These are phyloP conservation scores for Crithidia sp. DNA, from an alignment of 208 protist species.

Conservation along the genomic window DNA sequence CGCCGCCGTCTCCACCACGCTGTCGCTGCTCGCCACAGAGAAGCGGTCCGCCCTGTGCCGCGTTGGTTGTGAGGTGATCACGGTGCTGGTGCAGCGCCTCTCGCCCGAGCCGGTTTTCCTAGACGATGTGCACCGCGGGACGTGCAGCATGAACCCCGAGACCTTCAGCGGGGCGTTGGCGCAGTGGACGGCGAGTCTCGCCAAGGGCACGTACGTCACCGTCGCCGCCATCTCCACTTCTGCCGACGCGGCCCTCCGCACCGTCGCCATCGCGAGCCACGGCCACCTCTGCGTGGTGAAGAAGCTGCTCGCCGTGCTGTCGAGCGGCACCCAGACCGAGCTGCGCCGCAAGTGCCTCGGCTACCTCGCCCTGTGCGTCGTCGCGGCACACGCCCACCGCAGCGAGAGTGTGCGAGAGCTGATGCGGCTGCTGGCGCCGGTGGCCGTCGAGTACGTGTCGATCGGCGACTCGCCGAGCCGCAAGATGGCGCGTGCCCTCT, in stretches of 20 bases:
- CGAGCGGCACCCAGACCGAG: slow-evolving; percentile 73
- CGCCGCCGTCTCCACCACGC: slow-evolving; percentile 26
- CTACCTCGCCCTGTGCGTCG: slow-evolving; percentile 77
- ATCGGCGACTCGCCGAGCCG: slow-evolving; percentile 76
- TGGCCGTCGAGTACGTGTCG: slow-evolving; percentile 54
- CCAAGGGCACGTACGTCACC: slow-evolving; percentile 81
- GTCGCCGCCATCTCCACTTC: slow-evolving; percentile 76
- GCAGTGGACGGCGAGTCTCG: slow-evolving; percentile 57
- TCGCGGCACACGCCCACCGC: slow-evolving; percentile 29
- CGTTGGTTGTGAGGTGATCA: slow-evolving; percentile 61
- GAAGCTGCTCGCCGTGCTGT: slow-evolving; percentile 50
- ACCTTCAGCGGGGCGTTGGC: slow-evolving; percentile 36
- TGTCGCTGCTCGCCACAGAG: slow-evolving; percentile 59
- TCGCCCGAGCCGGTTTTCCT: slow-evolving; percentile 39
- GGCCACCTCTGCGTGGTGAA: slow-evolving; percentile 50
- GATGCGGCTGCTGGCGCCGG: slow-evolving; percentile 17
- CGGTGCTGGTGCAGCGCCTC: slow-evolving; percentile 45
- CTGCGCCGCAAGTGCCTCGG: slow-evolving; percentile 78
- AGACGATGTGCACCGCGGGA: slow-evolving; percentile 28
- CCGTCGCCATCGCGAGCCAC: slow-evolving; percentile 59
- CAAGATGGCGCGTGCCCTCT: slow-evolving; percentile 82
- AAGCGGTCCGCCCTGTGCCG: slow-evolving; percentile 86
- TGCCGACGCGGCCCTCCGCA: slow-evolving; percentile 67
- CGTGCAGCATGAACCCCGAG: slow-evolving; percentile 20
- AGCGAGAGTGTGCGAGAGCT: slow-evolving; percentile 20